Percentiles rank a stretch among this genome's conserved stretches.
Evolutionary conservation across 208 protist genomes (phyloP).

Genomic region (Acanthamoeba triangularis): DNA sequence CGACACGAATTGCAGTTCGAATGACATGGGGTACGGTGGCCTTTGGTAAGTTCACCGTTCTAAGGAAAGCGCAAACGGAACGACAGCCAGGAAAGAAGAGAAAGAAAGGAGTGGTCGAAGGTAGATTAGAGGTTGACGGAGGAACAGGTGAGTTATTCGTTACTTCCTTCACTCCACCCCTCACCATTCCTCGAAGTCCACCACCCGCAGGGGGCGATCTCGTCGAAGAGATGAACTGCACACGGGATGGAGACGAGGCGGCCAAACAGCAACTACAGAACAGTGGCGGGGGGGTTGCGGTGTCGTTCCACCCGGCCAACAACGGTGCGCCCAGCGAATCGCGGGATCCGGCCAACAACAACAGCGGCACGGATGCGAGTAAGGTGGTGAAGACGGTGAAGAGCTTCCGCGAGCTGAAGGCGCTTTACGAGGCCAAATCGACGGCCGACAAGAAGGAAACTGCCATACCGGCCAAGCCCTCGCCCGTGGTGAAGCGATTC

Average conservation of each 20-base stretch:
- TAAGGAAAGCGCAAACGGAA: background rate
- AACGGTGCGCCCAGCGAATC: background rate
- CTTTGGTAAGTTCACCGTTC: background rate
- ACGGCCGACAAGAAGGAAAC: background rate
- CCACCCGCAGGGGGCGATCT: background rate
- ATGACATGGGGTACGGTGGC: too few species aligned
- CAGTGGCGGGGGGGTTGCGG: background rate
- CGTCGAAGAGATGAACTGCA: background rate
- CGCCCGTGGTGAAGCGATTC: background rate
- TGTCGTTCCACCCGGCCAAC: background rate
- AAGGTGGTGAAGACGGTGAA: constrained; percentile 47
- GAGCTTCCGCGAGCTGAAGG: constrained; percentile 31
- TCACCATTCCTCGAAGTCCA: background rate
- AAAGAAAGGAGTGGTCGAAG: background rate
- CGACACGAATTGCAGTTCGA: too few species aligned
- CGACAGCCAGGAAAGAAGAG: background rate
- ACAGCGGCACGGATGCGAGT: background rate
- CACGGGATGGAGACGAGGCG: background rate
- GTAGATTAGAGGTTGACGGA: too few species aligned
- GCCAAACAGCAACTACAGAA: background rate
- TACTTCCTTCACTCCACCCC: too few species aligned
- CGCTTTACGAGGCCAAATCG: constrained; percentile 37
- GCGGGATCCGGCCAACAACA: background rate
- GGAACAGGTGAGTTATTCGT: too few species aligned
- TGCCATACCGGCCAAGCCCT: background rate